Conservation (phyloP, 495 filamentous ascomycete species). For the Lasiosphaeria miniovina region DNA sequence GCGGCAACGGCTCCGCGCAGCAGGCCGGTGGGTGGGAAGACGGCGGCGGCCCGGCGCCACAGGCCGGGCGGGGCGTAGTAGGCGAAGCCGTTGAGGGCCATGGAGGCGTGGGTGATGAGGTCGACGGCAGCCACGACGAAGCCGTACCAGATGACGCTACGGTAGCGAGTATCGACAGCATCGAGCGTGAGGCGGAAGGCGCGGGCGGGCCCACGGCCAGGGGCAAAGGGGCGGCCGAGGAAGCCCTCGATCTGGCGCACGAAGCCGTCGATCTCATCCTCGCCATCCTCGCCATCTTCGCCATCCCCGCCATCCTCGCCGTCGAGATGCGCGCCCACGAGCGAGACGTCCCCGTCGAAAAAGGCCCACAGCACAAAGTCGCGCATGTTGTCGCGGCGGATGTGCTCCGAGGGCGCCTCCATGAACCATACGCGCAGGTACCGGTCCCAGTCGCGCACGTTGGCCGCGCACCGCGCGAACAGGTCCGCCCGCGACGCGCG, state of each 20-base stretch:
- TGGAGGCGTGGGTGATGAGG: conserved; percentile 31
- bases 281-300: conserved; percentile 29
- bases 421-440: conserved; percentile 66
- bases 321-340: neutral
- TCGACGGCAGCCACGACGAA: conserved; percentile 39
- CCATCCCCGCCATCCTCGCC: neutral
- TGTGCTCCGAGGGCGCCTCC: conserved; percentile 53
- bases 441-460: conserved; percentile 51
- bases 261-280: conserved; percentile 59
- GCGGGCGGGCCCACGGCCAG: conserved; percentile 51
- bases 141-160: conserved; percentile 62
- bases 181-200: conserved; percentile 64
- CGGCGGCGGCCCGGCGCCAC: conserved; percentile 37
- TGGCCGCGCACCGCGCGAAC: conserved; percentile 52
- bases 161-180: conserved; percentile 55
- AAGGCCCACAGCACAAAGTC: conserved; percentile 66
- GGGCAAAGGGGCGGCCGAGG: conserved; percentile 45
- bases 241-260: conserved; percentile 46
- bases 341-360: conserved; percentile 41
- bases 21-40: conserved; percentile 19
- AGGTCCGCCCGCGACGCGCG: conserved; percentile 44
- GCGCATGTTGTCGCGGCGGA: conserved; percentile 62
- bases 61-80: conserved; percentile 51
- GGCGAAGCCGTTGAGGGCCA: conserved; percentile 24
- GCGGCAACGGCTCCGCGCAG: conserved; percentile 30